Percentiles rank a stretch among this genome's conserved stretches.
phyloP scores from a whole-genome alignment of 2,329 filamentous ascomycete genomes.

The Beauveria sp. region DNA sequence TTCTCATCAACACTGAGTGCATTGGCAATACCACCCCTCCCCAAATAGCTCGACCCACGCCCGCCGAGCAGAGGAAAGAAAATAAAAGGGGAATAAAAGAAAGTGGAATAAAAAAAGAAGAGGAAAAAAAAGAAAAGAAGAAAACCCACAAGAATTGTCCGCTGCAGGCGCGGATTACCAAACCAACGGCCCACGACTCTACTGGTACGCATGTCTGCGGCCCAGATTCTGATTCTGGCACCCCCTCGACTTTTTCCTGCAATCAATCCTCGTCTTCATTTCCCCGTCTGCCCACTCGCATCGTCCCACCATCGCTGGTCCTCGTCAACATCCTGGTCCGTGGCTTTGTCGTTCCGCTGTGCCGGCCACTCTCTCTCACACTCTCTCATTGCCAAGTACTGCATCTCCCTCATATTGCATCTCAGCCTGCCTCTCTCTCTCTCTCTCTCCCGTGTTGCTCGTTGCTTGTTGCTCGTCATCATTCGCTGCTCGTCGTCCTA shows the following conservation, averaged over 20 bases:
- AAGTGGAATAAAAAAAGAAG: not conserved
- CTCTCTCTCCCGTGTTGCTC: not conserved
- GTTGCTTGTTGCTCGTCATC: not conserved
- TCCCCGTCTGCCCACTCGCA: conserved; percentile 10
- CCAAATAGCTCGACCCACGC: not conserved
- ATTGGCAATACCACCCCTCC: not conserved
- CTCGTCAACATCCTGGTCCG: conserved; percentile 2
- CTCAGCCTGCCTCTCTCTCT: not conserved
- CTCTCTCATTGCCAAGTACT: not conserved
- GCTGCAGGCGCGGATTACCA: conserved; percentile 9
- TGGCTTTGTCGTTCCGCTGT: conserved; percentile 6
- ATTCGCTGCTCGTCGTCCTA: not conserved
- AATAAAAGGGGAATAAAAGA: not conserved
- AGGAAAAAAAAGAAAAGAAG: too few relatives aligned
- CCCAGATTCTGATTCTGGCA: not conserved
- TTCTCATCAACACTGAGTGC: not conserved
- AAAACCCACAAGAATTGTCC: not conserved
- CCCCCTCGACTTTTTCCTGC: not conserved
- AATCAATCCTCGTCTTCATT: conserved; percentile 7
- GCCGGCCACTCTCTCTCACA: not conserved
- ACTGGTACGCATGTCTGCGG: not conserved
- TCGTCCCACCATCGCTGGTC: conserved; percentile 12
- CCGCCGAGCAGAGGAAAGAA: not conserved
- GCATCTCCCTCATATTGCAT: not conserved
- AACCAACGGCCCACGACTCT: conserved; percentile 9